Evolutionary conservation across 2,329 filamentous ascomycete genomes (phyloP), one percentile per base, ranked within the genome.

Genomic region (Raffaelea albimanens): DNA sequence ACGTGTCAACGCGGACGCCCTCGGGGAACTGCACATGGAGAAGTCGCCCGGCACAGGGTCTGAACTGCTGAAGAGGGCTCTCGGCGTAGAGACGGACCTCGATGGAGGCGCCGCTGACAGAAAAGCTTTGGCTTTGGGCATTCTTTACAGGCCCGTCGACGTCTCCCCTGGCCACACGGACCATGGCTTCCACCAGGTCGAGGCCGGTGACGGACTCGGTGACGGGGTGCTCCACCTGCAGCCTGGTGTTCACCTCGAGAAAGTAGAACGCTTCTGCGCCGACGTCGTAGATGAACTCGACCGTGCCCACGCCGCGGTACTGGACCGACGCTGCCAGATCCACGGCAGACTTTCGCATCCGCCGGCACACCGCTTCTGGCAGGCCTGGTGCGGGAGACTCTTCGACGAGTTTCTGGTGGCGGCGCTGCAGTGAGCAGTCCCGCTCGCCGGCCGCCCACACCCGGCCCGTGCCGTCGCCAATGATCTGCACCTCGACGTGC

Each of bases 221-320:
- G 7, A 88, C 81, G 0, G 83, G 83, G 54, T 89, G 85, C 59
- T 89, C 85, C 20, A 90, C 93, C 64, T 98, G 93, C 14, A 98
- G 70, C 45, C 93, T 76, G 0, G 93, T 96, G 58, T 87, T 84
- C 75, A 87, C 84, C 65, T 86, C 83, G 73, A 85, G 82, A 55
- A 86, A 86, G 64, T 78, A 95, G 63, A 93, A 95, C 40, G 84
- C 77, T 34, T 83, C 85, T 3, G 80, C 83, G 56, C 85, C 78
- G 59, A 87, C 85, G 63, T 95, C 88, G 4, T 94, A 82, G 38
- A 95, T 83, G 59, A 88, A 95, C 64, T 95, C 65, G 22, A 67
- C 55, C 0, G 66, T 68, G 0, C 65, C 66, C 0, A 58, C 63
- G 0, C 56, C 60, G 13, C 53, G 50, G 41, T 66, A 67, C 7